A percentile compares a stretch with the other conserved stretches of the same genome.
Conservation (phyloP, 1,284 basidiomycete genomes). For the Irpex lacteus region DNA sequence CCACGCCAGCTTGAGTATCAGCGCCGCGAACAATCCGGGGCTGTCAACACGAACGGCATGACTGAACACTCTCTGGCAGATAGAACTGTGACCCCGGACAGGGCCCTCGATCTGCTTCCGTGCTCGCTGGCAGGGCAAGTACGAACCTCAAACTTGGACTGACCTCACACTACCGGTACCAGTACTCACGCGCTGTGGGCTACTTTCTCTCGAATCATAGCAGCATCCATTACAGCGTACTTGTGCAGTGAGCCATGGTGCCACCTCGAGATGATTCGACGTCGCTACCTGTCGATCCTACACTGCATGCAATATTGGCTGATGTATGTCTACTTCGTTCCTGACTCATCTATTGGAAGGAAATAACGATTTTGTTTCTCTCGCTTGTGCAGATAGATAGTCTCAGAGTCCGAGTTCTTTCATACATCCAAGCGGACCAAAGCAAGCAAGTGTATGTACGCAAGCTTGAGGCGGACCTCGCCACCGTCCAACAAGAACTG, state of each 20-base stretch:
- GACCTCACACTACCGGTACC: too few relatives aligned
- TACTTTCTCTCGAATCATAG: neutral
- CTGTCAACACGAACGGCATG: neutral
- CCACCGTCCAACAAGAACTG: neutral
- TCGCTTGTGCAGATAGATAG: neutral
- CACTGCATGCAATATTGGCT: conserved; percentile 11
- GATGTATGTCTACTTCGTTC: conserved; percentile 16
- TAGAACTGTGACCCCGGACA: neutral
- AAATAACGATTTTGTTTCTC: neutral
- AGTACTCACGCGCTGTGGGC: neutral
- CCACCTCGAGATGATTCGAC: neutral
- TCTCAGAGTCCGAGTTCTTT: neutral
- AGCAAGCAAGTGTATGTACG: neutral
- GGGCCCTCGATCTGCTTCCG: neutral
- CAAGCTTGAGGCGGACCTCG: neutral
- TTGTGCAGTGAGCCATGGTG: neutral
- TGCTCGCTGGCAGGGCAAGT: too few relatives aligned
- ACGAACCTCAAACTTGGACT: neutral
- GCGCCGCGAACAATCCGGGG: too few relatives aligned
- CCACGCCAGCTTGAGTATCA: too few relatives aligned
- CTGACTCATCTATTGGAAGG: neutral
- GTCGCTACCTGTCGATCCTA: conserved; percentile 3
- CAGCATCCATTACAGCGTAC: neutral
- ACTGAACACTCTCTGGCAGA: neutral
- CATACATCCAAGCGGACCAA: neutral